Conservation (phyloP, 2,329 filamentous ascomycete species). For the Cadophora luteo-olivacea region DNA sequence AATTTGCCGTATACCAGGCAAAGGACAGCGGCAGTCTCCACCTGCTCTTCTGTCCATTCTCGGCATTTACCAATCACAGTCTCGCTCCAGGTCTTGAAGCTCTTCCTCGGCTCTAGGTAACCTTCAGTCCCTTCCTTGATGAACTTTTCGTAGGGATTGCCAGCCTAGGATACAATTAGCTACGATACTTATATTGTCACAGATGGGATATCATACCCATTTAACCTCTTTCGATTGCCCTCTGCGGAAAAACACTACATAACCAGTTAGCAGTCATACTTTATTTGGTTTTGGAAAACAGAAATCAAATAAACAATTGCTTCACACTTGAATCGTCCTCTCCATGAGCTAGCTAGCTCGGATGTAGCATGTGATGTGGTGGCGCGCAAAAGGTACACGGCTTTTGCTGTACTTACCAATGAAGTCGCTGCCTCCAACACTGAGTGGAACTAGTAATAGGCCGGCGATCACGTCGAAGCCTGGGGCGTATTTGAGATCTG, state of each 20-base stretch:
- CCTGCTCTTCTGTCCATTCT: slow-evolving; percentile 88
- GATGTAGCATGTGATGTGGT: neutral
- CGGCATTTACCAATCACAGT: slow-evolving; percentile 81
- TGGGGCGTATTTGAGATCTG: slow-evolving; percentile 78
- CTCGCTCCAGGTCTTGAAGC: slow-evolving; percentile 84
- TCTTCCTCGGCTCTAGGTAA: slow-evolving; percentile 78
- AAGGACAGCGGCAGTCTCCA: slow-evolving; percentile 86
- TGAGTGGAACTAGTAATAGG: slow-evolving; percentile 81
- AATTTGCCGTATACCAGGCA: slow-evolving; percentile 86
- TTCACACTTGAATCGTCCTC: neutral
- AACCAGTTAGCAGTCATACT: neutral
- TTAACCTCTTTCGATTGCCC: slow-evolving; percentile 78
- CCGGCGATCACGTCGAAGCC: slow-evolving; percentile 82
- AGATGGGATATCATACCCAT: slow-evolving; percentile 47
- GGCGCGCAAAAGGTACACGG: neutral
- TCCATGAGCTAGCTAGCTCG: neutral
- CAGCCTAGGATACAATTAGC: slow-evolving; percentile 61
- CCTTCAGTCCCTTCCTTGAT: slow-evolving; percentile 74
- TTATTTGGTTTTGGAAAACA: neutral
- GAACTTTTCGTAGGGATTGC: slow-evolving; percentile 83
- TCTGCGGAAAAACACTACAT: slow-evolving; percentile 77
- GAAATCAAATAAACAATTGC: slow-evolving; percentile 1
- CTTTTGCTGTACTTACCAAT: slow-evolving; percentile 53
- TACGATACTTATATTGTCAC: neutral
- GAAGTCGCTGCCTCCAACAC: slow-evolving; percentile 78